Evolutionary conservation across 2,329 filamentous ascomycete species (phyloP), one percentile per base, ranked within the genome.

Genomic region (Hymenoscyphus fructigenus): DNA sequence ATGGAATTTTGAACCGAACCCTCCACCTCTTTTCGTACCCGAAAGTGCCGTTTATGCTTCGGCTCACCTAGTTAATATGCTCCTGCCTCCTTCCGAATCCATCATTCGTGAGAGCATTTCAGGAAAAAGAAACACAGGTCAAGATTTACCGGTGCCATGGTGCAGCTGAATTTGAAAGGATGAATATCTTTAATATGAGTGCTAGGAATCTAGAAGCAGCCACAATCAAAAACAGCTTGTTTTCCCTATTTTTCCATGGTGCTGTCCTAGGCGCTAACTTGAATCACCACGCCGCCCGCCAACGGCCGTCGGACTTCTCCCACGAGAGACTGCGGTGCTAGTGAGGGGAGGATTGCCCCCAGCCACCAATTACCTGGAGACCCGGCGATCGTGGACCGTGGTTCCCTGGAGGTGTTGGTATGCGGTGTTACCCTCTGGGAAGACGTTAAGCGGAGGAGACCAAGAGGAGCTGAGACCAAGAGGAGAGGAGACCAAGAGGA

Each of bases 71-170:
- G 17, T 47, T n/a, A 12, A 14, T 53, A 53, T 23, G 20, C 12
- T 53, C 6, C 20, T 50, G 4, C 12, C 2, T 26, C n/a, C 23
- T 50, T 50, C 44, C 44, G n/a, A 2, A 2, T 23, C 44, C 20
- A 53, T 53, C 47, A 23, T 50, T 50, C n/a, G 7, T 23, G 3
- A 44, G 17, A 47, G n/a, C 20, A 23, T 23, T 53, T 53, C 20
- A 26, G 47, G 14, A 38, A 38, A 38, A 26, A 26, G 20, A 23
- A 53, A 53, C 4, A 23, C n/a, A 14, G 23, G 47, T 14, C 47
- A 53, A 26, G 47, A 53, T 53, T 53, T 53, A 53, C 47, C 47
- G 47, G 20, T 20, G n/a, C n/a, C n/a, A 50, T 50, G 44, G 44
- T 47, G 41, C 41, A 47, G n/a, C 17, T 5, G 6, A 20, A 47